Conservation (phyloP, 352 stramenopile species). For the Phytophthora agathidicida region DNA sequence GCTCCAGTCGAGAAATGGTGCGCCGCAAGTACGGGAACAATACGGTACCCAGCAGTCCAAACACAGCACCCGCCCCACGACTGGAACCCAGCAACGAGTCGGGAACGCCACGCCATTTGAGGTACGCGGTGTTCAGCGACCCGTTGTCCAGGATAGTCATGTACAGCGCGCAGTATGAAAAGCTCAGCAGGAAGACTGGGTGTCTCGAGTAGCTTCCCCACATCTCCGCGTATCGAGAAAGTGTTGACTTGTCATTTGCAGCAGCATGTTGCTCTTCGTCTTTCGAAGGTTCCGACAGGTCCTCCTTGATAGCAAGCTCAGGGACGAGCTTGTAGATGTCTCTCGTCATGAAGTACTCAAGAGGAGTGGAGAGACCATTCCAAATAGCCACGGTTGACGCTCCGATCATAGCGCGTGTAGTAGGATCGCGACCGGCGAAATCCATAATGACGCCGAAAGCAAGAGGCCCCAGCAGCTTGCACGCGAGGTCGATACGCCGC, state of each 20-base stretch:
- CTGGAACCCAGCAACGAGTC: conserved; percentile 49
- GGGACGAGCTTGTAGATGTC: conserved; percentile 72
- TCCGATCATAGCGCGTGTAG: conserved; percentile 68
- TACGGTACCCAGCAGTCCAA: conserved; percentile 58
- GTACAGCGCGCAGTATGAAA: conserved; percentile 59
- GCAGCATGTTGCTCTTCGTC: conserved; percentile 11
- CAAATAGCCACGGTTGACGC: conserved; percentile 71
- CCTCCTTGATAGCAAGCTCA: conserved; percentile 46
- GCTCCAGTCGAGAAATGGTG: conserved; percentile 40
- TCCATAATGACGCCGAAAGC: conserved; percentile 84
- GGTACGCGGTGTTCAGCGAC: conserved; percentile 63
- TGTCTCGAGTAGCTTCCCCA: conserved; percentile 51
- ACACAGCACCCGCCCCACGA: conserved; percentile 51
- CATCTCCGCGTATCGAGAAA: conserved; percentile 37
- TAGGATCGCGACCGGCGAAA: conserved; percentile 67
- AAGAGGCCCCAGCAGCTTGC: conserved; percentile 75
- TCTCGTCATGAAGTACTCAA: conserved; percentile 79
- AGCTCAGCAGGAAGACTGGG: conserved; percentile 59
- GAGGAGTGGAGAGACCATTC: conserved; percentile 76
- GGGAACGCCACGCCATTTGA: conserved; percentile 67
- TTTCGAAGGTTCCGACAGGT: conserved; percentile 8
- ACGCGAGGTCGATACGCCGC: conserved; percentile 80
- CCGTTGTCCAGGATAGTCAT: conserved; percentile 66
- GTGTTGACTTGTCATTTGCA: conserved; percentile 4
- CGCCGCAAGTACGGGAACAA: conserved; percentile 48